phyloP scores from a whole-genome alignment of 108 stramenopile genomes.

The Nitzschia palea region DNA sequence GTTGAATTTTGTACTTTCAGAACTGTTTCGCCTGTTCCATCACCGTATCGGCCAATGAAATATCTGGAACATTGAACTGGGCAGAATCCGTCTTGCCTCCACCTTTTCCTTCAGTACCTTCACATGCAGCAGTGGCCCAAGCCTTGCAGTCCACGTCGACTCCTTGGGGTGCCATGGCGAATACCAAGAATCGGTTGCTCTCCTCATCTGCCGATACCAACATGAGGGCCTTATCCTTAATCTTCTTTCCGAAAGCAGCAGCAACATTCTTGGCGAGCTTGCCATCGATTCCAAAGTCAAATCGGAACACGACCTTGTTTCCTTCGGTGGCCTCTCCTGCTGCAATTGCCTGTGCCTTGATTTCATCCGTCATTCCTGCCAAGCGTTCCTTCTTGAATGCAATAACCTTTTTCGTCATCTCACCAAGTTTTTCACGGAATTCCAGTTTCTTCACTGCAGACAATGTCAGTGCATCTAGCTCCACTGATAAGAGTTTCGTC shows the following conservation, averaged over 20 bases:
- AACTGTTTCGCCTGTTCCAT: constrained; percentile 65
- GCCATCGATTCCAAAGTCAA: constrained; percentile 91
- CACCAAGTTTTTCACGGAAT: constrained; percentile 59
- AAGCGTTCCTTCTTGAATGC: constrained; percentile 80
- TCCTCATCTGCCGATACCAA: constrained; percentile 76
- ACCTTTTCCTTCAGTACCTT: constrained; percentile 82
- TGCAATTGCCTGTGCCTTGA: constrained; percentile 60
- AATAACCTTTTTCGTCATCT: constrained; percentile 72
- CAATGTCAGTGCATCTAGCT: constrained; percentile 66
- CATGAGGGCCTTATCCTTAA: constrained; percentile 83
- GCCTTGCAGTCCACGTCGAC: constrained; percentile 80
- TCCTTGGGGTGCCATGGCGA: constrained; percentile 80
- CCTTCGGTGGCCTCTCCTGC: constrained; percentile 63
- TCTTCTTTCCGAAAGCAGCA: constrained; percentile 79
- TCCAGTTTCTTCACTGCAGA: constrained; percentile 79
- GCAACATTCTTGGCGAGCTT: constrained; percentile 88
- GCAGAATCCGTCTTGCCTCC: constrained; percentile 89
- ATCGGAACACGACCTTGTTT: constrained; percentile 80
- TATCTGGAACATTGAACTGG: constrained; percentile 65
- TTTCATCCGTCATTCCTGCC: constrained; percentile 73
- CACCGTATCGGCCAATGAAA: constrained; percentile 53
- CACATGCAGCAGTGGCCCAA: constrained; percentile 75
- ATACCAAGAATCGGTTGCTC: constrained; percentile 67
- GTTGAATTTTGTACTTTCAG: too few species aligned
- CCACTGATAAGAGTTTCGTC: constrained; percentile 69